Evolutionary conservation across 164 flowering plant genomes (phyloP).

Genomic region (Piper longum): DNA sequence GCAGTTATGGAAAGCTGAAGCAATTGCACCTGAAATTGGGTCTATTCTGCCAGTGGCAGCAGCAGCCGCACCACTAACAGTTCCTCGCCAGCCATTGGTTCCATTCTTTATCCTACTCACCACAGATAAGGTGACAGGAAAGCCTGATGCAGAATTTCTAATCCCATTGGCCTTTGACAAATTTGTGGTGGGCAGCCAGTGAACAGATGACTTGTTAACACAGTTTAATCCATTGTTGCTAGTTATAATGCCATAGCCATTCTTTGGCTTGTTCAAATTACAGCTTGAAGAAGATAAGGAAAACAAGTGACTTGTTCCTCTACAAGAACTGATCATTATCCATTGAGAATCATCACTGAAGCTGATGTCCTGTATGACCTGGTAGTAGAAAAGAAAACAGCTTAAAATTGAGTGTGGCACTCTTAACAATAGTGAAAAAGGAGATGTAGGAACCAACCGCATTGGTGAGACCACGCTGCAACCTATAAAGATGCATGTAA

Average conservation of each 20-base stretch:
- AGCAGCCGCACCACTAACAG: slow-evolving; percentile 62
- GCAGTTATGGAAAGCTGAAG: slow-evolving; percentile 52
- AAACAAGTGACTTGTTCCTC: slow-evolving; percentile 80
- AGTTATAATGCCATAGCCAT: slow-evolving; percentile 13
- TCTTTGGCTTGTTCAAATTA: slow-evolving; percentile 17
- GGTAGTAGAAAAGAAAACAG: slow-evolving; percentile 4
- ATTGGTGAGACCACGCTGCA: slow-evolving; percentile 78
- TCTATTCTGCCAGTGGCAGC: slow-evolving; percentile 55
- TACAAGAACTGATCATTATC: slow-evolving; percentile 77
- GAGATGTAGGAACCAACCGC: slow-evolving; percentile 32
- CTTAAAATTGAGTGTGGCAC: not conserved
- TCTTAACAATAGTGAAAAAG: not conserved
- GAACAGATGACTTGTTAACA: slow-evolving; percentile 14
- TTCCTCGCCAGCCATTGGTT: slow-evolving; percentile 54
- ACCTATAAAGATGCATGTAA: slow-evolving; percentile 54
- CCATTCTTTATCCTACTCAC: slow-evolving; percentile 68
- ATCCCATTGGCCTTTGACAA: slow-evolving; percentile 22
- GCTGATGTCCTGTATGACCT: slow-evolving; percentile 81
- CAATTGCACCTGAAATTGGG: slow-evolving; percentile 47
- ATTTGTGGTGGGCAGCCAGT: slow-evolving; percentile 22
- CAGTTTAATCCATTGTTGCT: slow-evolving; percentile 18
- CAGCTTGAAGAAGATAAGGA: slow-evolving; percentile 52
- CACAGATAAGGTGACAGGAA: slow-evolving; percentile 54
- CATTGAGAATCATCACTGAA: slow-evolving; percentile 68
- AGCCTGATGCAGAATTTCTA: slow-evolving; percentile 26